Evolutionary conservation across 2,329 filamentous ascomycete genomes (phyloP), one percentile per base, ranked within the genome.

Genomic region (Trichophyton schoenleinii): DNA sequence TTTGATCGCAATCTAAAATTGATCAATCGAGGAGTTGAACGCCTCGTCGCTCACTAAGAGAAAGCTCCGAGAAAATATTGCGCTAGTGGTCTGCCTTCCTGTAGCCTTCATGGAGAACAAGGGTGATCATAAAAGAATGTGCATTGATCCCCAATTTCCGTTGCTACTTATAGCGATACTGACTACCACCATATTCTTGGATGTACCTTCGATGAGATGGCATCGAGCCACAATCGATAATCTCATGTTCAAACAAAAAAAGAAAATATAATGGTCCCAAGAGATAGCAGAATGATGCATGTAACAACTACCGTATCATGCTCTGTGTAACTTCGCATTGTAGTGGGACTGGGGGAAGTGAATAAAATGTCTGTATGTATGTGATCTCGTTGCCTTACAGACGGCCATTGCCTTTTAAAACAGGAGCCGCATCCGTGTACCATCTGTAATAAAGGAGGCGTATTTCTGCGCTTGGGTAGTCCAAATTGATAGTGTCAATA

Each of bases 141-240:
- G 22, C 22, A 28, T 31, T 28, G 46, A 28, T 28, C 20, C 46
- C 25, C 22, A 13, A n/a, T 28, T 13, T 13, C 22, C 31, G 20
- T 31, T 31, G 22, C 46, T 28, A 15, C 20, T 28, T 20, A 22
- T 7, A 22, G 44, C 11, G 46, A 9, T 22, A 5, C 22, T 31
- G 11, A 3, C 46, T 11, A 31, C 46, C 46, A 31, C 9, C 46
- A 9, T 25, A 28, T 28, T 3, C 9, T 52, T 52, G 22, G 20
- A 1, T 52, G 46, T 11, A 18, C 44, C 20, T 28, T 8, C 5
- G 41, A 44, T 25, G 46, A 8, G 34, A 36, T 34, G 52, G 13
- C n/a, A 55, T 55, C 34, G 25, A 55, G 52, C 52, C 52, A 55
- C 52, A 38, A 20, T 55, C 52, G 31, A 55, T 55, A 55, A 55